These are phyloP conservation scores for Carallia brachiata DNA, from an alignment of 345 rosid species.

Conservation along the genomic window DNA sequence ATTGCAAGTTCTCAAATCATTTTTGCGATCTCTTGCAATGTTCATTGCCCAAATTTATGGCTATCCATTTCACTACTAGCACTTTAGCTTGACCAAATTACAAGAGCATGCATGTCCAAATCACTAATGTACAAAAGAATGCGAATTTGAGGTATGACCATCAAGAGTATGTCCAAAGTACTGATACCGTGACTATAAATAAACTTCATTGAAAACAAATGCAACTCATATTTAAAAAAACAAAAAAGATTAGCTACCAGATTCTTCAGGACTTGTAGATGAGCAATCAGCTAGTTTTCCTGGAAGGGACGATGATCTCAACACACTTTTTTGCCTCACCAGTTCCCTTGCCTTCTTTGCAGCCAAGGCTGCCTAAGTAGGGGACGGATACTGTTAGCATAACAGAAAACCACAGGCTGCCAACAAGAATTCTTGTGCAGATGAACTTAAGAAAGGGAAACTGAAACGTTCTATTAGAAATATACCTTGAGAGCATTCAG, in stretches of 20 bases:
- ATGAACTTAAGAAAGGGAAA: not conserved
- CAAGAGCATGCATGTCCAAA: not conserved
- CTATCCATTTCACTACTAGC: not conserved
- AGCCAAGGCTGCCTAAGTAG: conserved; percentile 90
- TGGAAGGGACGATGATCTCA: conserved; percentile 94
- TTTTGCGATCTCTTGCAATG: not conserved
- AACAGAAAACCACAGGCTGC: not conserved
- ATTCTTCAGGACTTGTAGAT: conserved; percentile 82
- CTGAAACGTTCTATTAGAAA: conserved; percentile 3
- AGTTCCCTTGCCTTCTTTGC: conserved; percentile 97
- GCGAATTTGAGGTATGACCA: not conserved
- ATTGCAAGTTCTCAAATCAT: not conserved
- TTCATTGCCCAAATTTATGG: not conserved
- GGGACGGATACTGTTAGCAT: conserved; percentile 6
- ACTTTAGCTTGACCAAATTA: not conserved
- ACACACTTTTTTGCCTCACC: conserved; percentile 84
- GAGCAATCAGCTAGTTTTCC: conserved; percentile 99
- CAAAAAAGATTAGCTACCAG: conserved; percentile 46
- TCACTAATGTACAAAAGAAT: too few relatives aligned
- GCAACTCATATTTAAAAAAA: not conserved
- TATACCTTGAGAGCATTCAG: conserved; percentile 92
- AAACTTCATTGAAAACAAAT: not conserved
- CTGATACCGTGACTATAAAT: not conserved
- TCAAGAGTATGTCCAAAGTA: not conserved
- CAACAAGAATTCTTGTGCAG: not conserved